Conservation (phyloP, 2,329 filamentous ascomycete species). For the Xylaria polymorpha region DNA sequence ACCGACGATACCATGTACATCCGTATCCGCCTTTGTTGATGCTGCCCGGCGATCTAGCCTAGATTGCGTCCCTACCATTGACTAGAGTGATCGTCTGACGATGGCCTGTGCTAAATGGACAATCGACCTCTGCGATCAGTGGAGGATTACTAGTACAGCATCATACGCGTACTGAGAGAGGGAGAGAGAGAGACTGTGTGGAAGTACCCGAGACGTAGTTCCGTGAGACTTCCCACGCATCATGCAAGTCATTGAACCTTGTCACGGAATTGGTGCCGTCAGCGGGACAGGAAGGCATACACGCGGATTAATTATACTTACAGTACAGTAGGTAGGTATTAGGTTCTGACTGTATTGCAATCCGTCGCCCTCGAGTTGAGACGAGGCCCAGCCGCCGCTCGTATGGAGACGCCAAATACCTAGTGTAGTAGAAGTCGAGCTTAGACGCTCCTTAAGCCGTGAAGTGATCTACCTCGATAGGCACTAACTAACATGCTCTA, state of each 20-base stretch:
- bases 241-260: slow-evolving; percentile 19
- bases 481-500: not conserved
- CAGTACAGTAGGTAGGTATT: not conserved
- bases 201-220: slow-evolving; percentile 7
- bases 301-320: no score
- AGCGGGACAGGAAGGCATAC: slow-evolving; percentile 4
- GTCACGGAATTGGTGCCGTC: not conserved
- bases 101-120: slow-evolving; percentile 1
- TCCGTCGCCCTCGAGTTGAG: slow-evolving; percentile 24
- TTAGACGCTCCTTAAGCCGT: slow-evolving; percentile 17
- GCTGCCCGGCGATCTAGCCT: slow-evolving; percentile 1
- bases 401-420: no score
- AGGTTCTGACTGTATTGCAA: no score
- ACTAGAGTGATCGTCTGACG: slow-evolving; percentile 6
- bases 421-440: slow-evolving; percentile 11
- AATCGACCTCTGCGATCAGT: slow-evolving; percentile 7
- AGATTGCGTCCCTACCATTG: not conserved
- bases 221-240: slow-evolving; percentile 8
- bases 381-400: no score
- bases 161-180: no score
- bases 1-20: not conserved
- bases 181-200: not conserved
- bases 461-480: not conserved
- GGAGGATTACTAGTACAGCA: not conserved
- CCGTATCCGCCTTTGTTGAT: not conserved